A percentile compares a stretch with the other conserved stretches of the same genome.
phyloP scores from a whole-genome alignment of 2,329 filamentous ascomycete genomes.

The Chrysoporthe deuterocubensis region DNA sequence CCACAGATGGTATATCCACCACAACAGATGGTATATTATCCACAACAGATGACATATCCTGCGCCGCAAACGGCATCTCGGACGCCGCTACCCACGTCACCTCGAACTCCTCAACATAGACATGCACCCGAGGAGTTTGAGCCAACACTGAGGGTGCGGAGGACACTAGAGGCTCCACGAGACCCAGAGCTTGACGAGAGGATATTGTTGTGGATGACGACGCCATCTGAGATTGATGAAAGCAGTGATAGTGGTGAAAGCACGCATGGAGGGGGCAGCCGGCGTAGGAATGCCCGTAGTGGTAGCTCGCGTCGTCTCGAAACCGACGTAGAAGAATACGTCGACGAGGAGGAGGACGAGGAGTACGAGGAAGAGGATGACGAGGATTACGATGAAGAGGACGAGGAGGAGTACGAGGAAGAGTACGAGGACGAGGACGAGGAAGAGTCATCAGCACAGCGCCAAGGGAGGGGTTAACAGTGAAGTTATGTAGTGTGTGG shows the following conservation, averaged over 20 bases:
- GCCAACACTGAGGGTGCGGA: background rate
- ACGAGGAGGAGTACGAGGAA: no score
- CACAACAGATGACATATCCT: background rate
- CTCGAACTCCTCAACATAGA: background rate
- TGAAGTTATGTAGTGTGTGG: background rate
- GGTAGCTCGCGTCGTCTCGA: background rate
- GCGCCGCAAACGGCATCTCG: background rate
- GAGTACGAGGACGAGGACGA: no score
- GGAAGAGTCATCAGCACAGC: background rate
- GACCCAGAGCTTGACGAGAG: background rate
- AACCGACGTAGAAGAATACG: background rate
- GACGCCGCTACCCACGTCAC: no score
- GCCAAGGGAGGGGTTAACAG: background rate
- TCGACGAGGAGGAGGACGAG: no score
- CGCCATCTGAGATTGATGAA: background rate
- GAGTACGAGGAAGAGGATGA: no score
- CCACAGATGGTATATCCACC: background rate
- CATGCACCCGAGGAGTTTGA: background rate
- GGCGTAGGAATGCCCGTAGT: background rate
- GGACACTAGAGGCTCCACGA: background rate
- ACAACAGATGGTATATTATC: background rate
- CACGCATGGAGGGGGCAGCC: background rate
- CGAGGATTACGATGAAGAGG: no score
- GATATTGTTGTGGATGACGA: background rate
- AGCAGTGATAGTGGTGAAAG: background rate